Base-by-base conservation (phyloP, 2,329 filamentous ascomycete species). In the Kalmusia sp. region DNA sequence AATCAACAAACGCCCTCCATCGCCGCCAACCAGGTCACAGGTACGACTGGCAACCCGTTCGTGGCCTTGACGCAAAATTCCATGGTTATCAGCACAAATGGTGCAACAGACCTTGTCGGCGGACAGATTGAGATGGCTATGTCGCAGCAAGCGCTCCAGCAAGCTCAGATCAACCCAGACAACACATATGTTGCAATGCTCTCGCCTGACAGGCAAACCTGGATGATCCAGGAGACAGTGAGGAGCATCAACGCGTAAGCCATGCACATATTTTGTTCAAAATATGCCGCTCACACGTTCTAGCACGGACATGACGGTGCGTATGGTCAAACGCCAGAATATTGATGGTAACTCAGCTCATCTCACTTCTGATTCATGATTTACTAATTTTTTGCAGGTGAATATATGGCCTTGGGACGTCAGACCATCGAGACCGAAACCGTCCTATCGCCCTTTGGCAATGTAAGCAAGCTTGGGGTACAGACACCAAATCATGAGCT, bases 211-310 rank as follows among this genome's bases (percentile, higher is more conserved):
- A 64, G 71, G 33, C 70, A 72, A 51, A 67, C 70, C 12, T 74
- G 71, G 71, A 72, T 70, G 69, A 70, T 74, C 19, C 68, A 70
- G 52, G 71, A 74, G 57, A 63, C 68, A 1, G 67, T 74, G 59
- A 65, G 68, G 50, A 70, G 58, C 52, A 69, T 74, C 44, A 74
- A 74, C 50, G 59, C 53, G 64, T 68, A 59, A 47, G 59, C 51
- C 15, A n/a, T n/a, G n/a, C 28, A 11, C 9, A 41, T 41, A 12
- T 17, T 31, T 22, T 11, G 27, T 40, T 15, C 12, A 19, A 12
- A 34, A 17, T 14, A 31, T 3, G 9, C 37, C 43, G 22, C 51
- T 61, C 28, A 58, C 47, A 19, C 14, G 25, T 11, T 15, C 3
- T 30, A 71, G 64, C 40, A 70, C 71, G 21, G 71, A 74, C 48